Evolutionary conservation across 108 stramenopile species (phyloP).

Genomic region (Cylindrotheca closterium): DNA sequence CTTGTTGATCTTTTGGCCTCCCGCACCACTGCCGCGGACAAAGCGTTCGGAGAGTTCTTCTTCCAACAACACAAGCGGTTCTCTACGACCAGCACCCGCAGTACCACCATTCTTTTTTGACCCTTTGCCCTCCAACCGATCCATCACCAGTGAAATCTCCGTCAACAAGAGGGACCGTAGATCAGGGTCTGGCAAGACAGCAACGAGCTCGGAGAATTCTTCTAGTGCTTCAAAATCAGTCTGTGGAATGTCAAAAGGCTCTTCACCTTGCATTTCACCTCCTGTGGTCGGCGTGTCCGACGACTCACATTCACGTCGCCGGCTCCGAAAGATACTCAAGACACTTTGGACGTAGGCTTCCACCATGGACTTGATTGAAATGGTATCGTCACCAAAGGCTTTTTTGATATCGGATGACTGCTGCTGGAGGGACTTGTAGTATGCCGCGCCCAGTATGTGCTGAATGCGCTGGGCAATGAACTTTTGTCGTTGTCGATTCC

Average conservation of each 20-base stretch:
- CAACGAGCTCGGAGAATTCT: slow-evolving; percentile 63
- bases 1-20: slow-evolving; percentile 92
- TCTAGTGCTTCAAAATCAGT: slow-evolving; percentile 52
- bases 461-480: slow-evolving; percentile 40
- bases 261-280: neutral
- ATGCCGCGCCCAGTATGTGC: slow-evolving; percentile 41
- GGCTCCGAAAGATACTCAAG: slow-evolving; percentile 10
- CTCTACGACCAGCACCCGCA: neutral
- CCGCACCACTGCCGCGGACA: slow-evolving; percentile 77
- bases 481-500: slow-evolving; percentile 43
- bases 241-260: slow-evolving; percentile 12
- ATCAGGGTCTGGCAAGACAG: slow-evolving; percentile 44
- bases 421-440: slow-evolving; percentile 38
- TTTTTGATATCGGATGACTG: slow-evolving; percentile 14
- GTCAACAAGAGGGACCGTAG: slow-evolving; percentile 47
- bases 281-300: slow-evolving; percentile 20
- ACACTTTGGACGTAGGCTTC: slow-evolving; percentile 39
- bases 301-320: slow-evolving; percentile 15
- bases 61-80: slow-evolving; percentile 42
- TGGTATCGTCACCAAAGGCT: neutral
- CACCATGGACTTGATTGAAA: slow-evolving; percentile 8
- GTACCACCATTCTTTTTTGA: neutral
- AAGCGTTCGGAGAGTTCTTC: slow-evolving; percentile 77
- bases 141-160: slow-evolving; percentile 46
- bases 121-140: slow-evolving; percentile 10